Evolutionary conservation across 495 filamentous ascomycete genomes (phyloP).

Genomic region (Hypoxylon fuscum): DNA sequence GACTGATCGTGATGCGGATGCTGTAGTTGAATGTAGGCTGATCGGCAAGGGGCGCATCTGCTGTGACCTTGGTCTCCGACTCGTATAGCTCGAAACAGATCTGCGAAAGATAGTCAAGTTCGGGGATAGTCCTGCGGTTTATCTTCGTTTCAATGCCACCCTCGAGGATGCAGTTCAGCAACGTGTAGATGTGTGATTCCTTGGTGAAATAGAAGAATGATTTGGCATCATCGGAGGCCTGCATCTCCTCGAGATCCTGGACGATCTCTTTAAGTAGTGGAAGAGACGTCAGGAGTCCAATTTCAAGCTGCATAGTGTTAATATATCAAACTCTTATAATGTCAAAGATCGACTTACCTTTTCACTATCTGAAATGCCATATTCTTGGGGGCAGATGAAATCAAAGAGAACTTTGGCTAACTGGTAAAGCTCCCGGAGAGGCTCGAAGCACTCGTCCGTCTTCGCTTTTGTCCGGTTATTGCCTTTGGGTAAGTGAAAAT

Average conservation of each 20-base stretch:
- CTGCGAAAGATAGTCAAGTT: constrained; percentile 96
- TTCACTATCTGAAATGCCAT: constrained; percentile 91
- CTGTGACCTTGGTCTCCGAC: constrained; percentile 73
- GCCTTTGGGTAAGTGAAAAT: constrained; percentile 87
- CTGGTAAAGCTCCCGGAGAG: constrained; percentile 90
- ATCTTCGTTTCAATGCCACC: constrained; percentile 93
- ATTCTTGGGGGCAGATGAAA: constrained; percentile 98
- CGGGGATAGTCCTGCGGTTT: constrained; percentile 89
- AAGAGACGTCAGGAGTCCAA: constrained; percentile 91
- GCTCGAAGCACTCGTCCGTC: constrained; percentile 82
- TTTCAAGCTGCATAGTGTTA: constrained; percentile 70
- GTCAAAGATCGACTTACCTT: constrained; percentile 60
- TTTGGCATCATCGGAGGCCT: constrained; percentile 90
- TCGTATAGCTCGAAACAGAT: constrained; percentile 99
- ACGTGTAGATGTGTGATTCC: constrained; percentile 97
- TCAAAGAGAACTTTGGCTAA: constrained; percentile 95
- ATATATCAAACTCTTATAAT: background rate
- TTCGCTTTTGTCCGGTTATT: constrained; percentile 81
- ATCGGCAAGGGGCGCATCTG: constrained; percentile 52
- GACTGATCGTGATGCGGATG: constrained; percentile 94
- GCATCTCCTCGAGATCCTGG: constrained; percentile 94
- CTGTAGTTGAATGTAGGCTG: constrained; percentile 81
- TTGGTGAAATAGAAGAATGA: constrained; percentile 99
- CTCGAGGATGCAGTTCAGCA: constrained; percentile 97
- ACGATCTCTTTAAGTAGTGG: constrained; percentile 96